phyloP scores from a whole-genome alignment of 1,284 basidiomycete species.

The Wolfiporia cocos region DNA sequence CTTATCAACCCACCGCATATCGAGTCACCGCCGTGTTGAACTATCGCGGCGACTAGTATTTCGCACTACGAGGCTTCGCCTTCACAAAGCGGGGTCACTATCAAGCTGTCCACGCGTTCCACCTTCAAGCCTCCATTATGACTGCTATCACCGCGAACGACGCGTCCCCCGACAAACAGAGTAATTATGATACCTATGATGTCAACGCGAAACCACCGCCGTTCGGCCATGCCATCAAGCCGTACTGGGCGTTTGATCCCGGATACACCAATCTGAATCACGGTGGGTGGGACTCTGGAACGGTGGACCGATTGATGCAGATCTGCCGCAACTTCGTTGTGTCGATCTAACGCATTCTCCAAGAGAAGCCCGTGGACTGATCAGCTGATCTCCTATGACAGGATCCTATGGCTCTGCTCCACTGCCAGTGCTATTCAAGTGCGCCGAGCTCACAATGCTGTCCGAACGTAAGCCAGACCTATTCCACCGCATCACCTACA shows the following conservation, averaged over 20 bases:
- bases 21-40: too few species aligned
- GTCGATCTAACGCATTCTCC: neutral
- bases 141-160: too few species aligned
- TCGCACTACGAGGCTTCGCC: too few species aligned
- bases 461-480: slow-evolving; percentile 60
- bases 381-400: slow-evolving; percentile 17
- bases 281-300: slow-evolving; percentile 30
- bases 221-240: slow-evolving; percentile 55
- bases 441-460: slow-evolving; percentile 36
- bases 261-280: slow-evolving; percentile 64
- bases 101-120: too few species aligned
- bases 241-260: slow-evolving; percentile 53
- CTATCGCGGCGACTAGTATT: too few species aligned
- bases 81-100: too few species aligned
- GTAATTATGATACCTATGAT: slow-evolving; percentile 19
- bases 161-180: too few species aligned
- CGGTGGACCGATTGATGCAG: neutral
- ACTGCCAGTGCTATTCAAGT: slow-evolving; percentile 48
- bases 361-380: neutral
- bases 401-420: slow-evolving; percentile 71
- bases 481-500: slow-evolving; percentile 45
- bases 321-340: neutral
- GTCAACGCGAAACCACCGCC: slow-evolving; percentile 29
- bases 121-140: too few species aligned
- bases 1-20: too few species aligned